phyloP scores from a whole-genome alignment of 177 flowering plant species.

The Vitis hybrid region DNA sequence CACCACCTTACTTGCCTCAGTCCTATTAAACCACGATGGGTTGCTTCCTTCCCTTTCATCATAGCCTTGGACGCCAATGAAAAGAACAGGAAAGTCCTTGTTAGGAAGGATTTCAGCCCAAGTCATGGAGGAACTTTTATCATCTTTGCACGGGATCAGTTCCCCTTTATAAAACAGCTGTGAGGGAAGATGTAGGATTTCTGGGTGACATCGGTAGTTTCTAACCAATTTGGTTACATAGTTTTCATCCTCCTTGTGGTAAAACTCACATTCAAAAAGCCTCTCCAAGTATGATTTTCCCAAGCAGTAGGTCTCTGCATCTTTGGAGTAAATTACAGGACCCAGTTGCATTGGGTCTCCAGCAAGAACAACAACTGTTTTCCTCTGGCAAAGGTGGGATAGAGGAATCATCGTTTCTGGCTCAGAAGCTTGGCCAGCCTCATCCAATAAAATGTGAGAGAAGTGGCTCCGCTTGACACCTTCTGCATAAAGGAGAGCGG shows the following conservation, averaged over 20 bases:
- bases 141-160: conserved; percentile 70
- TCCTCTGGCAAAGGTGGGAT: conserved; percentile 43
- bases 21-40: conserved; percentile 97
- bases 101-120: conserved; percentile 56
- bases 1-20: conserved; percentile 85
- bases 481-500: conserved; percentile 65
- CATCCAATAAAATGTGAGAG: conserved; percentile 88
- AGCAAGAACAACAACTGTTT: conserved; percentile 83
- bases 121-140: conserved; percentile 15
- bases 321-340: conserved; percentile 70
- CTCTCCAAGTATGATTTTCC: conserved; percentile 86
- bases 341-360: conserved; percentile 97
- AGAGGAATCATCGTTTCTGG: conserved; percentile 90
- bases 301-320: conserved; percentile 64
- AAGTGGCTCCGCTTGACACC: conserved; percentile 68
- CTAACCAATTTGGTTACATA: conserved; percentile 71
- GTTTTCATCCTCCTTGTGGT: conserved; percentile 46
- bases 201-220: conserved; percentile 80
- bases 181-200: conserved; percentile 77
- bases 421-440: conserved; percentile 98
- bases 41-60: conserved; percentile 97
- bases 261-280: conserved; percentile 55
- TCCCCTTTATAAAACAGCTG: conserved; percentile 73
- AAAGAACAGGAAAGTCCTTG: conserved; percentile 72
- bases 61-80: conserved; percentile 84